A percentile compares a stretch with the other conserved stretches of the same genome.
phyloP scores from a whole-genome alignment of 257 asterid genomes.

The Haberlea rhodopensis region DNA sequence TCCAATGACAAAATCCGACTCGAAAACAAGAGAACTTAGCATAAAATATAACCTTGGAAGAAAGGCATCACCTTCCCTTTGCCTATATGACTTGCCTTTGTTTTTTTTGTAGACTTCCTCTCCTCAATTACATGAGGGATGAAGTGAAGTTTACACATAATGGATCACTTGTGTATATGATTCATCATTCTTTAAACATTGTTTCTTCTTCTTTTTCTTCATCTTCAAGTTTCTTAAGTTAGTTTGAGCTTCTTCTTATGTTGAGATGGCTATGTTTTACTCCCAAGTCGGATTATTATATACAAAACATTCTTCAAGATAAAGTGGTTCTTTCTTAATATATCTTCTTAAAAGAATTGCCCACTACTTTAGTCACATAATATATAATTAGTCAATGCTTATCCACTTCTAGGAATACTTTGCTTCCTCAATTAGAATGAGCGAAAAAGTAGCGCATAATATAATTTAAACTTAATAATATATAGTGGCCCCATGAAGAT shows the following conservation, averaged over 20 bases:
- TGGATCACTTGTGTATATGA: slow-evolving; percentile 3
- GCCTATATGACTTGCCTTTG: slow-evolving; percentile 48
- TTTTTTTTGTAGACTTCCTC: slow-evolving; percentile 20
- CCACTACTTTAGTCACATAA: background rate
- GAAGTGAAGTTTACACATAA: background rate
- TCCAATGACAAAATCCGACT: background rate
- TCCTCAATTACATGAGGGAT: slow-evolving; percentile 16
- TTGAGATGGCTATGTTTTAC: background rate
- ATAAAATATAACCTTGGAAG: background rate
- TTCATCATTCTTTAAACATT: no score
- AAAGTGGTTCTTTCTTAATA: background rate
- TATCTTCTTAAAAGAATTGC: background rate
- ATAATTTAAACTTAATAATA: no score
- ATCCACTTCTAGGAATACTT: slow-evolving; percentile 42
- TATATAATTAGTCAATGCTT: slow-evolving; percentile 29
- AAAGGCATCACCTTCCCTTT: background rate
- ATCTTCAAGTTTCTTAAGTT: slow-evolving; percentile 35
- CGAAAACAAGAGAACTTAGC: background rate
- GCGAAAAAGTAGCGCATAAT: background rate
- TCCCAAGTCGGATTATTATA: background rate
- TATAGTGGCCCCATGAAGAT: no score
- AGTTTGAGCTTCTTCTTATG: background rate
- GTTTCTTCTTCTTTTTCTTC: slow-evolving; percentile 31
- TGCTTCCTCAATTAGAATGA: slow-evolving; percentile 12
- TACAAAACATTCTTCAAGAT: background rate